These are phyloP conservation scores for Tolypocladium cylindrosporum DNA, from an alignment of 2,329 filamentous ascomycete species.

Conservation along the genomic window DNA sequence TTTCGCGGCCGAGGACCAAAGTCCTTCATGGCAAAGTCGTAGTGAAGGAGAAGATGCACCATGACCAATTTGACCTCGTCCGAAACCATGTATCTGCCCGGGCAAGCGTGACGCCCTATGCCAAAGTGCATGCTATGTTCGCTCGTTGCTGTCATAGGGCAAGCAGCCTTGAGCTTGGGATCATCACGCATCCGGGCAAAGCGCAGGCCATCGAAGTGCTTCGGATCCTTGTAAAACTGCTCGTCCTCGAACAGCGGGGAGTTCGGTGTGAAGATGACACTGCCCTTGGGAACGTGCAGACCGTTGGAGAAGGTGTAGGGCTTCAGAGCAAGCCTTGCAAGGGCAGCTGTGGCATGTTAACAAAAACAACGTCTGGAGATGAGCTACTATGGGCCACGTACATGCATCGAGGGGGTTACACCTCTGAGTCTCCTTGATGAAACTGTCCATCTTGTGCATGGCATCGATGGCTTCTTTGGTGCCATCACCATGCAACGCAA, in stretches of 20 bases:
- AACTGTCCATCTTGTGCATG: constrained; percentile 9
- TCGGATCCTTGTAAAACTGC: constrained; percentile 4
- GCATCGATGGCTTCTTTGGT: constrained; percentile 3
- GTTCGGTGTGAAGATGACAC: constrained; percentile 7
- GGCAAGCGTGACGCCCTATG: constrained; percentile 6
- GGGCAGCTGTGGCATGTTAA: constrained; percentile 2
- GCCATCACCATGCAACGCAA: constrained; percentile 3
- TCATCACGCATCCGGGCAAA: constrained; percentile 6
- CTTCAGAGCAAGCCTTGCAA: constrained; percentile 5
- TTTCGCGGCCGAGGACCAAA: constrained; percentile 5
- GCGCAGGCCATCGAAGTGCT: constrained; percentile 6
- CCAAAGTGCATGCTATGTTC: constrained; percentile 9
- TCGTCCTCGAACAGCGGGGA: constrained; percentile 6
- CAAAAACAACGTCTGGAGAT: background rate
- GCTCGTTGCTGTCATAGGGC: constrained; percentile 4
- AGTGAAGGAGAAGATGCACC: constrained; percentile 5
- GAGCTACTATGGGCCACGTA: background rate
- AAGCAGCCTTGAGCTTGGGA: background rate
- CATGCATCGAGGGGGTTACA: constrained; percentile 7
- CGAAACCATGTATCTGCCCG: constrained; percentile 7
- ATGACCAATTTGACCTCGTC: constrained; percentile 8
- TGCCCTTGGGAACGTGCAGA: constrained; percentile 4
- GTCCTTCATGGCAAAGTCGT: constrained; percentile 6
- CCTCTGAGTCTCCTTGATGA: constrained; percentile 10
- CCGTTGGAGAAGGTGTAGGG: constrained; percentile 9